Evolutionary conservation across 2,329 filamentous ascomycete genomes (phyloP).

Genomic region (Pseudogymnoascus sp.): DNA sequence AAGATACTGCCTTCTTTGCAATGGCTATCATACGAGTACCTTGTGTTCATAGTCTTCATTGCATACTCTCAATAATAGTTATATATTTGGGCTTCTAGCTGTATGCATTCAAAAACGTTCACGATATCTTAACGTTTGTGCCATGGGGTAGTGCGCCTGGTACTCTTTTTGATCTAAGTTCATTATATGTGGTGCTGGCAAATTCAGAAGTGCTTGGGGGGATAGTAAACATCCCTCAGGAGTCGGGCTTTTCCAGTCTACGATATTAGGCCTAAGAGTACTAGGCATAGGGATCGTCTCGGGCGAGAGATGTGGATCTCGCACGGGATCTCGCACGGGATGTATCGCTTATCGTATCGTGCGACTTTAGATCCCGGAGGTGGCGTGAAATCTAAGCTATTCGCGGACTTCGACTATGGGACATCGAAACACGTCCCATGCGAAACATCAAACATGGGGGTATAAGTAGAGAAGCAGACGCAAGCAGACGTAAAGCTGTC

Average conservation of each 20-base stretch:
- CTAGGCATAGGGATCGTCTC: no score
- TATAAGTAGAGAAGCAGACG: background rate
- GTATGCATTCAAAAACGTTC: no score
- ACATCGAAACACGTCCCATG: background rate
- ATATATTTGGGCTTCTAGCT: background rate
- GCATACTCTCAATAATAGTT: background rate
- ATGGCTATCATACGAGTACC: background rate
- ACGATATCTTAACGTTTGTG: background rate
- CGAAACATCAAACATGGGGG: background rate
- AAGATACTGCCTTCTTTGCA: no score
- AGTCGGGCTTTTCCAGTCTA: background rate
- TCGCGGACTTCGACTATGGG: background rate
- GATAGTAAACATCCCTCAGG: background rate
- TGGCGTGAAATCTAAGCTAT: background rate
- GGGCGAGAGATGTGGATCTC: no score
- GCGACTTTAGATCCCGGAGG: background rate
- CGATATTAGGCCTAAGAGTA: background rate
- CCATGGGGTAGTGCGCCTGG: background rate
- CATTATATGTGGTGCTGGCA: background rate
- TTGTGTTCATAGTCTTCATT: background rate
- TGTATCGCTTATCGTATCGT: background rate
- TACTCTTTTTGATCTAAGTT: background rate
- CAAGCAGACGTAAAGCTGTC: background rate
- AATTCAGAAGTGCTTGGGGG: background rate
- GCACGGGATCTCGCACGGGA: background rate